These are phyloP conservation scores for Ballota nigra DNA, from an alignment of 257 asterid genomes.

Conservation along the genomic window DNA sequence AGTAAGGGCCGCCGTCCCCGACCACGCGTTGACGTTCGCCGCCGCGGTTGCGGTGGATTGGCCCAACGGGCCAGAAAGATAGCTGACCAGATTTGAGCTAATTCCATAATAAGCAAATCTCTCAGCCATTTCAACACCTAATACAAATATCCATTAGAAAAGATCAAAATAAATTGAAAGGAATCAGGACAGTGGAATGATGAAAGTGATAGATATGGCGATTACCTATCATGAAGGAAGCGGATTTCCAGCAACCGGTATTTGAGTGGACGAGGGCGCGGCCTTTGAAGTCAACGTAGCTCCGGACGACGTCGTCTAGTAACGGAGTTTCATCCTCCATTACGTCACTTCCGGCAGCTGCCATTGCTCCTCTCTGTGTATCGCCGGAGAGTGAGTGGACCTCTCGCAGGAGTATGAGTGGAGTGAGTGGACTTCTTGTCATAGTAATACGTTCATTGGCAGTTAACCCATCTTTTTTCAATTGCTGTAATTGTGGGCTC, in stretches of 20 bases:
- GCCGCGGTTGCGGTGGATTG: conserved; percentile 27
- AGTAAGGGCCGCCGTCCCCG: conserved; percentile 15
- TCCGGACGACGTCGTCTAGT: conserved; percentile 13
- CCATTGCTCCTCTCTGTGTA: neutral
- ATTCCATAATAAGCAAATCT: conserved; percentile 26
- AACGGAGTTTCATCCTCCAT: neutral
- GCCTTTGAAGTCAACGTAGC: conserved; percentile 28
- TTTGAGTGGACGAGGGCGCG: conserved; percentile 22
- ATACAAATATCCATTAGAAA: neutral
- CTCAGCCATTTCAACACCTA: conserved; percentile 29
- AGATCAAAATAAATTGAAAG: neutral
- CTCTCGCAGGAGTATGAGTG: neutral
- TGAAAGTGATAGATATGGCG: neutral
- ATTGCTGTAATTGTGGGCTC: neutral
- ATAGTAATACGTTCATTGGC: neutral
- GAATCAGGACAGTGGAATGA: neutral
- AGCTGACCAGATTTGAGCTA: conserved; percentile 20
- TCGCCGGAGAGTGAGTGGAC: neutral
- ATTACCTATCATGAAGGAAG: conserved; percentile 39
- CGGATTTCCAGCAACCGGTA: conserved; percentile 42
- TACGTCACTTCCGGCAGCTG: neutral
- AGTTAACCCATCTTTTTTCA: neutral
- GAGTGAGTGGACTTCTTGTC: too few species aligned
- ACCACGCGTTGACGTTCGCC: conserved; percentile 26
- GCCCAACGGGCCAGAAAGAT: conserved; percentile 11